A percentile compares a stretch with the other conserved stretches of the same genome.
phyloP scores from a whole-genome alignment of 331 rosid species.

The Stylosanthes scabra region DNA sequence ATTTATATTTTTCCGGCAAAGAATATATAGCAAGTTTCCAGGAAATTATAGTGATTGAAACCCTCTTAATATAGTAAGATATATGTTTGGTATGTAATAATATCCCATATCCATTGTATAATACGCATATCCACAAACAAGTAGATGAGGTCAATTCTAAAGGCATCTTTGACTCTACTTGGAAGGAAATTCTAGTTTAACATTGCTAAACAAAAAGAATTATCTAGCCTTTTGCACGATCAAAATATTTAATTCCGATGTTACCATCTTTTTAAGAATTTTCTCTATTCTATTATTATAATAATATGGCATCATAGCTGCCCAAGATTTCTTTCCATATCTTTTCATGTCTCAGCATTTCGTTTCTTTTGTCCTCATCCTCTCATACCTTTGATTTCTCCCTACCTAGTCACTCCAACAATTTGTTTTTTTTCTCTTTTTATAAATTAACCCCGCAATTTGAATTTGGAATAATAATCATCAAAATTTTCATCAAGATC shows the following conservation, averaged over 20 bases:
- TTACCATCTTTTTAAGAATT: background rate
- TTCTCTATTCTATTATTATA: background rate
- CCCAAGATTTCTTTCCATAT: background rate
- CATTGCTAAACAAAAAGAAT: background rate
- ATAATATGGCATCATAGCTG: background rate
- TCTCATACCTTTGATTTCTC: background rate
- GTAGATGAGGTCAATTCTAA: background rate
- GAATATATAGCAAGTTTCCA: background rate
- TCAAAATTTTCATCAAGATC: background rate
- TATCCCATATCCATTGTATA: background rate
- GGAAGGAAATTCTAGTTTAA: background rate
- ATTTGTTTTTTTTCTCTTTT: no score
- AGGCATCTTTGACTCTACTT: background rate
- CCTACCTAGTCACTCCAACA: no score
- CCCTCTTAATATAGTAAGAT: background rate
- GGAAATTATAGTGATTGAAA: background rate
- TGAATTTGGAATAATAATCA: background rate
- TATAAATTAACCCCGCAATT: background rate
- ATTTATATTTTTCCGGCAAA: background rate
- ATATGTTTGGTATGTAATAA: background rate
- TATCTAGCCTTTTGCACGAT: background rate
- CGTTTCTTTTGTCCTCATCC: background rate
- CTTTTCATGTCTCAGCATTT: background rate
- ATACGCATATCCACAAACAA: background rate
- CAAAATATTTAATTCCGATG: background rate